Conservation (phyloP, 2,329 filamentous ascomycete genomes). For the Dissoconium aciculare region DNA sequence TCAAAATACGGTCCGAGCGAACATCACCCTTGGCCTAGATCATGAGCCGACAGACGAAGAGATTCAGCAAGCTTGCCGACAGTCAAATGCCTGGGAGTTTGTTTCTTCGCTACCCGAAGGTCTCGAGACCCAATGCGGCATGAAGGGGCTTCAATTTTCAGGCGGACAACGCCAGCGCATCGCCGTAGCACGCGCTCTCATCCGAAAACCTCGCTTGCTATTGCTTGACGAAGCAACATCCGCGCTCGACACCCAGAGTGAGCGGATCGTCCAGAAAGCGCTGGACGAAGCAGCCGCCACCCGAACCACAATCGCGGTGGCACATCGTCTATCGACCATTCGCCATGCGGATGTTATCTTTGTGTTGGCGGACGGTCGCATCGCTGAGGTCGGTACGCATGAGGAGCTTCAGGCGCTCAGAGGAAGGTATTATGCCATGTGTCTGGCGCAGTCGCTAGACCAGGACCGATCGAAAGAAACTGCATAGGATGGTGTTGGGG, state of each 20-base stretch:
- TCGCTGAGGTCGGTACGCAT: conserved; percentile 28
- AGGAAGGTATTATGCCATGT: conserved; percentile 32
- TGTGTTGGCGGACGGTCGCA: conserved; percentile 26
- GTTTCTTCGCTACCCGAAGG: conserved; percentile 38
- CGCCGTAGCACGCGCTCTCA: conserved; percentile 40
- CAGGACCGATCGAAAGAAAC: conserved; percentile 10
- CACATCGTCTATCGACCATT: conserved; percentile 28
- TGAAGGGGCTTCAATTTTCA: conserved; percentile 35
- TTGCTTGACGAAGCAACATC: conserved; percentile 46
- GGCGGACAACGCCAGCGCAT: conserved; percentile 44
- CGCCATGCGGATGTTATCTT: conserved; percentile 27
- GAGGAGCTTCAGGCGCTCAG: conserved; percentile 25
- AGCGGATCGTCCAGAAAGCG: conserved; percentile 51
- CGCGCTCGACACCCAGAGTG: conserved; percentile 49
- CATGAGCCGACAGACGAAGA: conserved; percentile 26
- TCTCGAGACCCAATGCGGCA: conserved; percentile 34
- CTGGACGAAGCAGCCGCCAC: conserved; percentile 39
- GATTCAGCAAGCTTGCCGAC: conserved; percentile 33
- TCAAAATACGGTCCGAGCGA: conserved; percentile 51
- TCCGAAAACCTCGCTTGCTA: conserved; percentile 38
- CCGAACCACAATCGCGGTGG: conserved; percentile 29
- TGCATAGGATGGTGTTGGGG: too few species aligned
- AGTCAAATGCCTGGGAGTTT: conserved; percentile 41
- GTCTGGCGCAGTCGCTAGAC: conserved; percentile 29
- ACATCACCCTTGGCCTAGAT: conserved; percentile 33